Evolutionary conservation across 345 rosid genomes (phyloP), one percentile per base, ranked within the genome.

Genomic region (Eucalyptus fibrosa): DNA sequence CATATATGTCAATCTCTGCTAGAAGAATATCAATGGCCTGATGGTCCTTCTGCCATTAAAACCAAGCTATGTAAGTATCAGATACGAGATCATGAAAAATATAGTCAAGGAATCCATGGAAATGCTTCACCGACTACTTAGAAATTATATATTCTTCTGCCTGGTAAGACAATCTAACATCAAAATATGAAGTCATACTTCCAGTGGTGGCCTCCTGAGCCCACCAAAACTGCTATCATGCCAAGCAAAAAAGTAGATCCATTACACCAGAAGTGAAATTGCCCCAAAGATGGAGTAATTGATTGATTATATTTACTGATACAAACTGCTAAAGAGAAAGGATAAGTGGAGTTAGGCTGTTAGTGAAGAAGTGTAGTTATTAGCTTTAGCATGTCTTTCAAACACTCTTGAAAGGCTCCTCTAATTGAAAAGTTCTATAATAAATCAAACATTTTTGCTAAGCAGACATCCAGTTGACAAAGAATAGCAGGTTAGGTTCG

Each of bases 21-120:
- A 98, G 93, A 89, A 98, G 99, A 92, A 98, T 97, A 94, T 98
- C 99, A 83, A 98, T 96, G 90, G 99, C 99, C 92, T 98, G 99
- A 91, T 97, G 99, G 88, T 98, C 99, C 89, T 92, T 98, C 99
- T 98, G 97, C 47, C 45, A 77, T 77, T 77, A 40, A 77, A 77
- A 37, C 83, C 83, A 77, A 77, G 47, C 14, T 77, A 21, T 11
- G 28, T 77, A 37, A 72, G 83, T 37, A 37, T n/a, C 32, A 65
- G 21, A n/a, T 1, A 62, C 4, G 28, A 77, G 47, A 77, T 40
- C 83, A 40, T 77, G 83, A 77, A 77, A 77, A 77, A 40, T 77
- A 77, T 4, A 37, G 24, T 77, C 83, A 40, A 37, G 83, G 83
- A 77, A 40, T 77, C 47, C 83, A 37, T 77, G 83, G 28, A 40